Evolutionary conservation across 306 rosid species (phyloP).

Genomic region (Citrullus amarus): DNA sequence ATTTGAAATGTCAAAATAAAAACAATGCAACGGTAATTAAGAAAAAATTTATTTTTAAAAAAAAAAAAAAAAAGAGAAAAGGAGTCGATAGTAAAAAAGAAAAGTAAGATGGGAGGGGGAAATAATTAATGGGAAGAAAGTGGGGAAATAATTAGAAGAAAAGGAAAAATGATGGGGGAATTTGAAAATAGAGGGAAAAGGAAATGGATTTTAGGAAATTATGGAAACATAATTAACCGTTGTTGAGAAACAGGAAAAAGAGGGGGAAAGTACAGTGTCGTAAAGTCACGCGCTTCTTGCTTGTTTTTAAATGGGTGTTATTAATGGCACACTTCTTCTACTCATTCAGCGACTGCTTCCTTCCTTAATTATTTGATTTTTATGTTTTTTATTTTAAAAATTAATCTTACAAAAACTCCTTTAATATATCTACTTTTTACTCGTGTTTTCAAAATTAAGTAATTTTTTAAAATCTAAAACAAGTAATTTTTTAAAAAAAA

Average conservation of each 20-base stretch:
- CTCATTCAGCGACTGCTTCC: too few species aligned
- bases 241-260: neutral
- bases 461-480: too few species aligned
- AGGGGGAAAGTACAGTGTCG: neutral
- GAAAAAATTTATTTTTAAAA: too few species aligned
- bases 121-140: neutral
- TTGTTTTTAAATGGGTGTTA: neutral
- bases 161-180: neutral
- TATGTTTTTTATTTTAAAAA: too few species aligned
- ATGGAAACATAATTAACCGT: neutral
- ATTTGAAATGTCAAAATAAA: too few species aligned
- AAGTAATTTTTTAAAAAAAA: too few species aligned
- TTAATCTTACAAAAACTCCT: too few species aligned
- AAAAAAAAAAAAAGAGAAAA: too few species aligned
- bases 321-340: neutral
- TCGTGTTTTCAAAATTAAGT: too few species aligned
- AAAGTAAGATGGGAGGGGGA: neutral
- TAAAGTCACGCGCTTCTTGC: slow-evolving; percentile 1
- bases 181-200: neutral
- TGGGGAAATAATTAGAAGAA: neutral
- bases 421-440: too few species aligned
- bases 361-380: too few species aligned
- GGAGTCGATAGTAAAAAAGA: neutral
- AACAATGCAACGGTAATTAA: too few species aligned
- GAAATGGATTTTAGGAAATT: neutral